Evolutionary conservation across 78 protist species (phyloP), one percentile per base, ranked within the genome.

Genomic region (Dictyostelium firmibasis): DNA sequence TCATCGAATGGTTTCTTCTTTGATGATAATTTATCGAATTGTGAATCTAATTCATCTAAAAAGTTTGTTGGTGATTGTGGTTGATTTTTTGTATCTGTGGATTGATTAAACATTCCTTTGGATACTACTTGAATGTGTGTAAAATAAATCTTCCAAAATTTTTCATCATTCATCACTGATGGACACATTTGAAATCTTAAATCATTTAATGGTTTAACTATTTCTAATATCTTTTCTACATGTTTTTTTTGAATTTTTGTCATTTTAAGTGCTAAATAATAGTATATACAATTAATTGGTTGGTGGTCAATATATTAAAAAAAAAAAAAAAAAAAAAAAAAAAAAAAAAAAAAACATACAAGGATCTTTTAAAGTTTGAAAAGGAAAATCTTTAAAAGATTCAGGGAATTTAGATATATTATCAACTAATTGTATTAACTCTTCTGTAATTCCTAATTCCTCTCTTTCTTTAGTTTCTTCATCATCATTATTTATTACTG

Each of bases 121-220:
- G 94, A 29, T 8, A 89, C 84, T 9, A 27, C 62, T 69, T 84
- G 44, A 23, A 89, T 89, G 35, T 89, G 94, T 41, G 84, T 81
- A 69, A 89, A 89, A 50, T 89, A 89, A 25, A 89, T 89, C n/a
- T 44, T 89, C 94, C 94, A 89, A 81, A 89, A 89, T 31, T 47
- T 62, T 29, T 89, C 94, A 78, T 89, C 94, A 29, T 29, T 69
- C 94, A 89, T 78, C 0, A 14, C 16, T 67, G 72, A 81, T 43
- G 94, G 94, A 20, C 85, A 78, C 13, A 89, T 20, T 64, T 67
- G 44, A 81, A 29, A 81, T 69, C 94, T 78, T 11, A 89, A 35
- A 25, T 43, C 83, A 69, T 81, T 29, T n/a, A 89, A 33, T 79
- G 94, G 79, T 69, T 89, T 81, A 14, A 89, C 94, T 20, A 89